Conservation (phyloP, 345 rosid genomes). For the Clarkia xantiana region DNA sequence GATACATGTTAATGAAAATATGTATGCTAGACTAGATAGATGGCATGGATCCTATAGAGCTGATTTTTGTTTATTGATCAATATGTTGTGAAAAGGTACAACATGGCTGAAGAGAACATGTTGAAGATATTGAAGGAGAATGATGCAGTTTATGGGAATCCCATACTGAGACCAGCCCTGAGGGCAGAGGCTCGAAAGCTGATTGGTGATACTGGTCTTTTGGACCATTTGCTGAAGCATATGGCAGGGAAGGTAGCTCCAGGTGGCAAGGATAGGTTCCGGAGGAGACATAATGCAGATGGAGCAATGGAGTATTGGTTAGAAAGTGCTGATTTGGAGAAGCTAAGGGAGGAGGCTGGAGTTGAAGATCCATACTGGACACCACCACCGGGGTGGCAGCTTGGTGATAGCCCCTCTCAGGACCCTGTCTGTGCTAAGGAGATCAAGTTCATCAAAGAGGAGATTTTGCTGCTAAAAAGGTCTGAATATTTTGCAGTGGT, state of each 20-base stretch:
- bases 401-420: constrained; percentile 70
- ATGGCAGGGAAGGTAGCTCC: constrained; percentile 95
- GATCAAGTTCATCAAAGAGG: constrained; percentile 40
- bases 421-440: constrained; percentile 68
- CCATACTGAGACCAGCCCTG: constrained; percentile 61
- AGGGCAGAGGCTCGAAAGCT: constrained; percentile 70
- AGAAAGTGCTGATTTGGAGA: constrained; percentile 60
- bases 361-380: constrained; percentile 89
- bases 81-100: constrained; percentile 37
- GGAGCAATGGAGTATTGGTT: constrained; percentile 98
- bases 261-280: constrained; percentile 71
- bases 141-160: constrained; percentile 49
- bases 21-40: background rate
- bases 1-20: background rate
- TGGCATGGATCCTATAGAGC: background rate
- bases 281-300: constrained; percentile 77
- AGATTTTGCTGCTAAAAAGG: constrained; percentile 33
- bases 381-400: constrained; percentile 90
- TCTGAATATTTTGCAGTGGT: constrained; percentile 5
- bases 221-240: constrained; percentile 91
- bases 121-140: constrained; percentile 72
- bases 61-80: background rate
- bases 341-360: constrained; percentile 67
- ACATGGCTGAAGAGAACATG: constrained; percentile 73
- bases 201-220: constrained; percentile 88